A percentile compares a stretch with the other conserved stretches of the same genome.
Conservation (phyloP, 179 eudicot species). For the Beta macrorhiza region DNA sequence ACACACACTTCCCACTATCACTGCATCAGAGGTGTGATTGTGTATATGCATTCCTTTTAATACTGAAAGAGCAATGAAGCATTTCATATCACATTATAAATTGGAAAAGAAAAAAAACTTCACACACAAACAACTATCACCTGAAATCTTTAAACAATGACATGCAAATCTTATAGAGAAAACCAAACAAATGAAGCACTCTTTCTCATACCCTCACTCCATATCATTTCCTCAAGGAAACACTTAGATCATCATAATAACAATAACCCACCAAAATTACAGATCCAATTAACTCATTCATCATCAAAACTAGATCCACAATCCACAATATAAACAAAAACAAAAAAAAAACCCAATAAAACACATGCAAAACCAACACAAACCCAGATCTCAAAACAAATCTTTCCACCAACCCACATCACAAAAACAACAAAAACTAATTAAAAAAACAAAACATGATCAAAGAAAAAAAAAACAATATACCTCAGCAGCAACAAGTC, state of each 20-base stretch:
- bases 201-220: no score
- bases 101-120: not conserved
- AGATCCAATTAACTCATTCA: not conserved
- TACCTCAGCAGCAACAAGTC: constrained; percentile 99
- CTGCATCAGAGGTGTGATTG: no score
- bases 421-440: not conserved
- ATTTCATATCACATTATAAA: not conserved
- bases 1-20: no score
- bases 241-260: not conserved
- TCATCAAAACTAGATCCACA: not conserved
- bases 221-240: not conserved
- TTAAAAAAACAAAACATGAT: not conserved
- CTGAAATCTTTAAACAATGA: not conserved
- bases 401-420: constrained; percentile 19
- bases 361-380: not conserved
- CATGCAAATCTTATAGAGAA: not conserved
- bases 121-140: not conserved
- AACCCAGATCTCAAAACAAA: constrained; percentile 20
- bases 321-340: not conserved
- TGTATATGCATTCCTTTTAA: no score
- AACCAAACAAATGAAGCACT: not conserved
- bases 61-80: no score
- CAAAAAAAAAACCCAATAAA: not conserved
- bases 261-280: not conserved
- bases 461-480: not conserved